phyloP scores from a whole-genome alignment of 1,284 basidiomycete genomes.

The Coniferiporia weirii region DNA sequence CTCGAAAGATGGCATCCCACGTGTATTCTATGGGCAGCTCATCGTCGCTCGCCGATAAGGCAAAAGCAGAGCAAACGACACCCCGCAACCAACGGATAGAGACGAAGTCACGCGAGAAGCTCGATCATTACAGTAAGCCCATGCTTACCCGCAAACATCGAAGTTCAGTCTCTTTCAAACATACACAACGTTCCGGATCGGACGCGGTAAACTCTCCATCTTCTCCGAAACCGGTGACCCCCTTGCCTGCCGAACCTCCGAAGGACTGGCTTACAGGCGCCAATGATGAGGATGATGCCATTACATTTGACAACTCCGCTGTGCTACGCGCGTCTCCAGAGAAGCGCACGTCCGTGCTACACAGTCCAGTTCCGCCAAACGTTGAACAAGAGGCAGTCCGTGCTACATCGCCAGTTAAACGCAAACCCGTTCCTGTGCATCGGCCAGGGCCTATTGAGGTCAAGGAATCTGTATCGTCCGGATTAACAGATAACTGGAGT shows the following conservation, averaged over 20 bases:
- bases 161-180: constrained; percentile 36
- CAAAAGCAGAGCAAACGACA: background rate
- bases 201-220: constrained; percentile 3
- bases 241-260: constrained; percentile 26
- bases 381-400: constrained; percentile 5
- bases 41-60: background rate
- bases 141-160: constrained; percentile 37
- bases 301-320: constrained; percentile 20
- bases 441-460: constrained; percentile 5
- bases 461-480: background rate
- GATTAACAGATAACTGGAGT: constrained; percentile 12
- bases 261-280: constrained; percentile 72
- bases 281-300: constrained; percentile 34
- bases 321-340: constrained; percentile 25
- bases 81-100: background rate
- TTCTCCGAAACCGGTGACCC: constrained; percentile 16
- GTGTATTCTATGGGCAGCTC: background rate
- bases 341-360: constrained; percentile 14
- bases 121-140: constrained; percentile 28
- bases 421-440: constrained; percentile 6
- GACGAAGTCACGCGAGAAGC: constrained; percentile 5
- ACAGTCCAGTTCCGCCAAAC: constrained; percentile 10
- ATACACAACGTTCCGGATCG: constrained; percentile 8
- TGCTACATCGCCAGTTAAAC: constrained; percentile 2
- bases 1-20: constrained; percentile 21